Percentiles rank a stretch among this genome's conserved stretches.
phyloP scores from a whole-genome alignment of 441 rosid genomes.

The Syzygium malaccense region DNA sequence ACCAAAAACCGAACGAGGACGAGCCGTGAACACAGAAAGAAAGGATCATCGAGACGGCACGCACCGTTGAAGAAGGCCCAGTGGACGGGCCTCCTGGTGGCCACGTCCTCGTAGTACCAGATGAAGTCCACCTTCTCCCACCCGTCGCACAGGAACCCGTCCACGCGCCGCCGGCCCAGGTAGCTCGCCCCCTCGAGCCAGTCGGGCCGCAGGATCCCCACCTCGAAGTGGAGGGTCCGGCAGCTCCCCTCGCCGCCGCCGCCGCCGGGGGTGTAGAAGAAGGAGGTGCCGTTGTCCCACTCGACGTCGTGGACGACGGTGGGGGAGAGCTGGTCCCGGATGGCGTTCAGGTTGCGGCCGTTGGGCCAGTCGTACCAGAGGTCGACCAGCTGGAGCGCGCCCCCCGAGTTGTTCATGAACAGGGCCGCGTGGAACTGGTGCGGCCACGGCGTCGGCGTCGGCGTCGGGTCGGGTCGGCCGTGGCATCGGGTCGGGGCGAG shows the following conservation, averaged over 20 bases:
- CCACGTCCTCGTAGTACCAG: constrained; percentile 42
- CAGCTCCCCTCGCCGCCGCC: constrained; percentile 5
- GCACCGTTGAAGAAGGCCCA: constrained; percentile 37
- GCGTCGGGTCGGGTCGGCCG: not conserved
- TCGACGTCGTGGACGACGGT: constrained; percentile 18
- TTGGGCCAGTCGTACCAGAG: constrained; percentile 39
- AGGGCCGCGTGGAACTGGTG: constrained; percentile 35
- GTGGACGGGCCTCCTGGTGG: constrained; percentile 22
- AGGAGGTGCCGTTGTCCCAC: constrained; percentile 40
- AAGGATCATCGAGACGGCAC: not conserved
- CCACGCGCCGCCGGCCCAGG: constrained; percentile 21
- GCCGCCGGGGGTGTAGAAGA: constrained; percentile 12
- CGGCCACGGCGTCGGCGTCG: constrained; percentile 29
- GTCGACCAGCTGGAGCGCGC: constrained; percentile 17
- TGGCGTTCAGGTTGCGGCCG: constrained; percentile 29
- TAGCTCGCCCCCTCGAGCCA: constrained; percentile 35
- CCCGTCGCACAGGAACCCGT: constrained; percentile 35
- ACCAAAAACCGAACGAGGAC: not conserved
- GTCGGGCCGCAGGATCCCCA: constrained; percentile 41
- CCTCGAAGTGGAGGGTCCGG: constrained; percentile 11
- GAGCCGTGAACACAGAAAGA: not conserved
- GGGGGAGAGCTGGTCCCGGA: constrained; percentile 27
- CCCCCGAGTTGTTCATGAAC: constrained; percentile 17
- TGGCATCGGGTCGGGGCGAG: not conserved
- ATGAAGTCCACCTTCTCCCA: constrained; percentile 44